These are phyloP conservation scores for Limonium bicolor DNA, from an alignment of 148 eudicot genomes.

Conservation along the genomic window DNA sequence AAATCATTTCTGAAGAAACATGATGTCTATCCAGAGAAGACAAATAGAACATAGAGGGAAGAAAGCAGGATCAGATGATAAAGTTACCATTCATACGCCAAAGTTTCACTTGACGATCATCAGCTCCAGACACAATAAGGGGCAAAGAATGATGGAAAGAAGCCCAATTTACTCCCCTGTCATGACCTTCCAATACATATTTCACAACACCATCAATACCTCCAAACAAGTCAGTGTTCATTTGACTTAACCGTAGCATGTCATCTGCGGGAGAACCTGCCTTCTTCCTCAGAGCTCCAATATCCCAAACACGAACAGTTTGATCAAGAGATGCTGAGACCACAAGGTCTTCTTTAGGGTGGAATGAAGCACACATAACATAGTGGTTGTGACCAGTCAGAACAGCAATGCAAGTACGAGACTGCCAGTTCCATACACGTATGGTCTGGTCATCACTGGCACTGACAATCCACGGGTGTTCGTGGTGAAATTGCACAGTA, in stretches of 20 bases:
- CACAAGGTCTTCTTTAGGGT: conserved; percentile 91
- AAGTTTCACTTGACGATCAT: conserved; percentile 72
- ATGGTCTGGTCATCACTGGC: conserved; percentile 49
- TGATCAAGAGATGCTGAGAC: conserved; percentile 96
- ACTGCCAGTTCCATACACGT: conserved; percentile 97
- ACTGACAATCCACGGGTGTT: conserved; percentile 41
- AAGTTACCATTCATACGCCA: conserved; percentile 76
- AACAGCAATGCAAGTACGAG: conserved; percentile 77
- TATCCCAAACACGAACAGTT: conserved; percentile 84
- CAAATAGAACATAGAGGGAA: not conserved
- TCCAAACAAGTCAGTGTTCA: conserved; percentile 84
- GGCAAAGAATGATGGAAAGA: conserved; percentile 79
- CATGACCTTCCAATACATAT: conserved; percentile 92
- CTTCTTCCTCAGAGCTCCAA: conserved; percentile 82
- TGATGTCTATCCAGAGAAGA: too few species aligned
- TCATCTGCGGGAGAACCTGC: conserved; percentile 85
- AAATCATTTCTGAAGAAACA: too few species aligned
- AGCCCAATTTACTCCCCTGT: conserved; percentile 97
- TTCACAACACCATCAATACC: conserved; percentile 73
- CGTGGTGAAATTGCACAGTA: conserved; percentile 40
- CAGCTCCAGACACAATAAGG: conserved; percentile 69
- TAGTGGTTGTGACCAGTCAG: conserved; percentile 78
- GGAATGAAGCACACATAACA: conserved; percentile 84
- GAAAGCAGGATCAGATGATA: too few species aligned
- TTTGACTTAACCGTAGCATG: conserved; percentile 66